Base-by-base conservation (phyloP, 352 stramenopile species). In the Aphanomyces euteiches region DNA sequence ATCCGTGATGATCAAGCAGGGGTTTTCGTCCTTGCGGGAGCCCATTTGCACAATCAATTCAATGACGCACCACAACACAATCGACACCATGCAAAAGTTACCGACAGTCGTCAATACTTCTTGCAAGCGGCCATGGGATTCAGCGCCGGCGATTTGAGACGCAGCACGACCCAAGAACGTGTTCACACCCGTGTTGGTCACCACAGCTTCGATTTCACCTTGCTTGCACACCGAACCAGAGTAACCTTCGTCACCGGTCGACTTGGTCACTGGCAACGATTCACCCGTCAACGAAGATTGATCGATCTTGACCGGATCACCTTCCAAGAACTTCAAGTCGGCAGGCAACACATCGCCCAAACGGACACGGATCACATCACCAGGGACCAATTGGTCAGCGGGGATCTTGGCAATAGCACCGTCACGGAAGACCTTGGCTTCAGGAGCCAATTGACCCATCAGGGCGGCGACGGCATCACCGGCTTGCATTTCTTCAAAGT, bases 221-320 rank as follows among this genome's bases (percentile, higher is more conserved):
- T 87, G 76, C 21, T 78, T 81, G 66, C 77, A 83, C 3, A 88
- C 47, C 3, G 81, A 83, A 7, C 78, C 10, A 86, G 69, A 17
- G 75, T 65, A 40, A 64, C 65, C 13, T 73, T 89, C 39, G 40
- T 74, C 72, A 38, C 78, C 73, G 2, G 67, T 47, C 4, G 75
- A 64, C 12, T 74, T 74, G 4, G 74, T 77, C 43, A 79, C 67
- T 1, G 67, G 69, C 12, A 87, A 75, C 4, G 80, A 82, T 54
- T 89, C 82, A 38, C 82, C 82, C 17, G 79, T 87, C 41, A 89
- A 72, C n/a, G 77, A 87, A 57, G 82, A 89, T 70, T 86, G 83
- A 50, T 89, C 82, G 13, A 89, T 78, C 65, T 85, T 86, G 17
- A 89, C 74, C 38, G 78, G 78, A 69, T 72, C 80, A 3, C 77